These are phyloP conservation scores for Nemania diffusa DNA, from an alignment of 2,329 filamentous ascomycete genomes.

Conservation along the genomic window DNA sequence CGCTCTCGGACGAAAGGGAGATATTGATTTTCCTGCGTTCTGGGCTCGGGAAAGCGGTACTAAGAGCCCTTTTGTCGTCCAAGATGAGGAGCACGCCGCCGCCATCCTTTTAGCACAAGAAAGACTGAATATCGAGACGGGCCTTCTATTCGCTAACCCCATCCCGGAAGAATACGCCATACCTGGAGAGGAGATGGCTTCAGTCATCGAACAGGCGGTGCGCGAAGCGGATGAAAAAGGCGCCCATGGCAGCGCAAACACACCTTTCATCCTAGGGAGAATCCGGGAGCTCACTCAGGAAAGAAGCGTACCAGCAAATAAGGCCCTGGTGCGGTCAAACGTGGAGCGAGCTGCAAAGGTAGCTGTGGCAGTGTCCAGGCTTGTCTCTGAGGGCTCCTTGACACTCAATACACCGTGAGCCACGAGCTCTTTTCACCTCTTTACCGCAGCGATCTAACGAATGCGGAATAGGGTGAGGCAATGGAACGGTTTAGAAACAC, in stretches of 20 bases:
- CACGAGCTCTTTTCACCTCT: conserved; percentile 35
- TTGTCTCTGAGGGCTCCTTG: conserved; percentile 50
- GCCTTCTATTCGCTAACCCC: conserved; percentile 89
- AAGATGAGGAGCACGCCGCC: conserved; percentile 83
- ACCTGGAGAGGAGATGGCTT: conserved; percentile 75
- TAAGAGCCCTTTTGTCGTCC: conserved; percentile 79
- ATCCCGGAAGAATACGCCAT: conserved; percentile 78
- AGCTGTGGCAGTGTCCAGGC: conserved; percentile 62
- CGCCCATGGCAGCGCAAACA: conserved; percentile 79
- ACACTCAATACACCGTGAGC: conserved; percentile 47
- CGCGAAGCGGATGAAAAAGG: conserved; percentile 71
- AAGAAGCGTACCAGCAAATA: conserved; percentile 78
- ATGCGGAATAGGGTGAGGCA: conserved; percentile 40
- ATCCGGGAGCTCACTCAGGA: conserved; percentile 82
- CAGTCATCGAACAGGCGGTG: conserved; percentile 74
- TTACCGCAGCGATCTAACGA: conserved; percentile 37
- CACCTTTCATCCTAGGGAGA: conserved; percentile 81
- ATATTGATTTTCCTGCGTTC: conserved; percentile 90
- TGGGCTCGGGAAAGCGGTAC: conserved; percentile 89
- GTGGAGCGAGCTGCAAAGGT: conserved; percentile 65
- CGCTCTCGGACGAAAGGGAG: conserved; percentile 77
- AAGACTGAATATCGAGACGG: conserved; percentile 76
- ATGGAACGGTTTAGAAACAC: conserved; percentile 24
- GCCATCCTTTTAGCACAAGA: conserved; percentile 87
- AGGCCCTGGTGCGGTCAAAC: conserved; percentile 66